Conservation (phyloP, 1,284 basidiomycete species). For the Rhodotorula mucilaginosa region DNA sequence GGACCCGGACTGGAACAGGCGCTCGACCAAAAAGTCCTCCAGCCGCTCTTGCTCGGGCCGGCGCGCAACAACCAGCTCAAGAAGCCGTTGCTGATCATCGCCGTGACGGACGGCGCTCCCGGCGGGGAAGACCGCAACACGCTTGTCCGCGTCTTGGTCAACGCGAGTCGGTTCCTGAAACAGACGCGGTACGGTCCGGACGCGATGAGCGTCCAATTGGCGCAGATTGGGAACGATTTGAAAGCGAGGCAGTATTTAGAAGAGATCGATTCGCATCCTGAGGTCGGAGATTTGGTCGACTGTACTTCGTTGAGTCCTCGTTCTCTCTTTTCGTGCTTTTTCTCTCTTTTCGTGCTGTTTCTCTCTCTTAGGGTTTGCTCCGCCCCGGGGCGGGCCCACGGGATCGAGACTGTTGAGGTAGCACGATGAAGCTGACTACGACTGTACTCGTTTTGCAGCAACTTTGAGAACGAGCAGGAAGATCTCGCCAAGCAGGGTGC, state of each 20-base stretch:
- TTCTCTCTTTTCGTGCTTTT: not conserved
- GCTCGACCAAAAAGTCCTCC: conserved; percentile 52
- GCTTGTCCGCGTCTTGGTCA: conserved; percentile 46
- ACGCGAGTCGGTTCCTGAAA: conserved; percentile 48
- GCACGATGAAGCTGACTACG: not conserved
- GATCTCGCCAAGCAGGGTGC: not conserved
- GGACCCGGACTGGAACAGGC: conserved; percentile 12
- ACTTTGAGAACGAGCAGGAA: conserved; percentile 9
- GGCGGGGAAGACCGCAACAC: conserved; percentile 7
- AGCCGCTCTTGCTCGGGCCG: conserved; percentile 52
- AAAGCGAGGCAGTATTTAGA: conserved; percentile 48
- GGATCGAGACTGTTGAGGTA: too few species aligned
- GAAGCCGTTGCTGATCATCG: conserved; percentile 53
- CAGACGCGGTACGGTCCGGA: conserved; percentile 52
- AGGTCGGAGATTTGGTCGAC: conserved; percentile 18
- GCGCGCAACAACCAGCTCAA: conserved; percentile 47
- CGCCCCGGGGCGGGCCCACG: not conserved
- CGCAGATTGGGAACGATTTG: conserved; percentile 51
- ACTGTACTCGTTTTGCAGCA: not conserved
- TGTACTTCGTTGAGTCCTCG: not conserved
- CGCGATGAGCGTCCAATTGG: conserved; percentile 51
- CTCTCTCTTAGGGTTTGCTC: not conserved
- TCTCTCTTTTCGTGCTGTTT: not conserved
- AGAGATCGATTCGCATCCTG: conserved; percentile 50
- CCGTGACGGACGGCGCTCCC: conserved; percentile 30